A percentile compares a stretch with the other conserved stretches of the same genome.
These are phyloP conservation scores for Setomelanomma holmii DNA, from an alignment of 2,329 filamentous ascomycete species.

Conservation along the genomic window DNA sequence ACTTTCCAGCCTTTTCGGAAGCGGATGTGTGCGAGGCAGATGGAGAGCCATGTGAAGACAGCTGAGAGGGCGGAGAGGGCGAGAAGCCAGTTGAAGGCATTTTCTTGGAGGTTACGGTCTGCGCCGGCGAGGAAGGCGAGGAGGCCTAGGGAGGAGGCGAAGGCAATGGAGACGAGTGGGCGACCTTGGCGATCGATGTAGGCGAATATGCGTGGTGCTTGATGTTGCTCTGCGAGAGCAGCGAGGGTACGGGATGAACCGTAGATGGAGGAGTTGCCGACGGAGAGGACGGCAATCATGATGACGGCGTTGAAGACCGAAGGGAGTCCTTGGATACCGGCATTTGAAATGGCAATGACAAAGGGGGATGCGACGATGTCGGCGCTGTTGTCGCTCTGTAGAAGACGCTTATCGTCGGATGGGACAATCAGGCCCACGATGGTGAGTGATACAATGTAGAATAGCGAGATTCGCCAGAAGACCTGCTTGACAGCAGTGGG, in stretches of 20 bases:
- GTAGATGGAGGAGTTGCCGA: slow-evolving; percentile 91
- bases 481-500: slow-evolving; percentile 93
- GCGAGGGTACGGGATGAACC: slow-evolving; percentile 89
- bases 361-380: slow-evolving; percentile 85
- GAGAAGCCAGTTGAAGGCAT: slow-evolving; percentile 70
- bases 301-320: slow-evolving; percentile 96
- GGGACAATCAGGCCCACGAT: slow-evolving; percentile 84
- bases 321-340: slow-evolving; percentile 80
- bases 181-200: slow-evolving; percentile 69
- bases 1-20: slow-evolving; percentile 68
- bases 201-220: slow-evolving; percentile 63
- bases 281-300: slow-evolving; percentile 85
- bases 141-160: slow-evolving; percentile 65
- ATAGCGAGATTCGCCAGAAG: slow-evolving; percentile 79
- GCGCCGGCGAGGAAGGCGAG: slow-evolving; percentile 64
- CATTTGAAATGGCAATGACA: slow-evolving; percentile 88
- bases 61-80: slow-evolving; percentile 75
- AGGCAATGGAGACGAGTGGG: slow-evolving; percentile 61
- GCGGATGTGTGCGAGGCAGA: slow-evolving; percentile 66
- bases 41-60: slow-evolving; percentile 78
- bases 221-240: slow-evolving; percentile 80
- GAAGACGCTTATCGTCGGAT: slow-evolving; percentile 70
- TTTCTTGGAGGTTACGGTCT: slow-evolving; percentile 46
- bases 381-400: slow-evolving; percentile 63
- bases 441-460: slow-evolving; percentile 84